phyloP scores from a whole-genome alignment of 2,329 filamentous ascomycete genomes.

The Tympanopsis confertula region DNA sequence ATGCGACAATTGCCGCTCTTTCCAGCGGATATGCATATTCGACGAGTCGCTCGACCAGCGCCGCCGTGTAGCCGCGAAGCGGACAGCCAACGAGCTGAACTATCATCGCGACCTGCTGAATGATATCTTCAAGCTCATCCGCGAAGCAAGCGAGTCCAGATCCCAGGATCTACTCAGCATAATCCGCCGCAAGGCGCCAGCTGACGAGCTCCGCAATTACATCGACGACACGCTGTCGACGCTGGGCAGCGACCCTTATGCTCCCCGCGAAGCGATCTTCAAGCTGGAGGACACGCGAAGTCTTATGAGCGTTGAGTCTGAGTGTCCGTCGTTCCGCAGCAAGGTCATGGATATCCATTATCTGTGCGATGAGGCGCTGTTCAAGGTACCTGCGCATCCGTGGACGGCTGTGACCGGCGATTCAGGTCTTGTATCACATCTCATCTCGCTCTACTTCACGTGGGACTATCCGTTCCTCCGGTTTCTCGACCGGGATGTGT shows the following conservation, averaged over 20 bases:
- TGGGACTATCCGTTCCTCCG: neutral
- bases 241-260: neutral
- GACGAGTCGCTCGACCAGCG: constrained; percentile 1
- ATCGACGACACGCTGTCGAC: neutral
- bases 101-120: constrained; percentile 1
- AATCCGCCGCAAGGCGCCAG: neutral
- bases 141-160: neutral
- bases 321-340: constrained; percentile 16
- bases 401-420: neutral
- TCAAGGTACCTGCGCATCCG: constrained; percentile 15
- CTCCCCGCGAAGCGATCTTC: neutral
- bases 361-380: constrained; percentile 20
- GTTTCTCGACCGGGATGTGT: constrained; percentile 1
- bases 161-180: neutral
- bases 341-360: constrained; percentile 27
- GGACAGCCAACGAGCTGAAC: constrained; percentile 10
- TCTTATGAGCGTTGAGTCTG: constrained; percentile 15
- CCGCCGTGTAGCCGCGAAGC: neutral
- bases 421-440: neutral
- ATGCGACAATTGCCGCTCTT: neutral
- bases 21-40: neutral
- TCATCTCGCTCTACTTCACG: neutral
- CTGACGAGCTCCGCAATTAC: neutral
- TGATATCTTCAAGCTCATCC: neutral
- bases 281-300: constrained; percentile 10